Conservation (phyloP, 768 basidiomycete genomes). For the Udeniomyces megalosporus region DNA sequence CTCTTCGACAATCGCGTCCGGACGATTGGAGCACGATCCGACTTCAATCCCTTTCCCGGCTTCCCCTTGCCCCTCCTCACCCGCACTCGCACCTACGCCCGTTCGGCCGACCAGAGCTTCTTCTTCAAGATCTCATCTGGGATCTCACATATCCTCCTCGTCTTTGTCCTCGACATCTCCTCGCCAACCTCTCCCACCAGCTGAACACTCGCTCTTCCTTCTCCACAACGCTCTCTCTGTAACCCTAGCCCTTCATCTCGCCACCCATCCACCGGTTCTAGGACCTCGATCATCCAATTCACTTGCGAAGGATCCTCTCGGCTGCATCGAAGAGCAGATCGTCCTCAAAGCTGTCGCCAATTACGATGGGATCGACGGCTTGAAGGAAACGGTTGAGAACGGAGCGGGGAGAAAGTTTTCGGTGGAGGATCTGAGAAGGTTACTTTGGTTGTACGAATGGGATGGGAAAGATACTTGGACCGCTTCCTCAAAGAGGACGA, state of each 20-base stretch:
- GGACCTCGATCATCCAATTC: background rate
- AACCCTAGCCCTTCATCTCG: slow-evolving; percentile 5
- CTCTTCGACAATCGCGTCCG: no score
- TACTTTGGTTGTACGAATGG: slow-evolving; percentile 15
- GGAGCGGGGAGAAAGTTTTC: slow-evolving; percentile 9
- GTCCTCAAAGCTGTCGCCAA: slow-evolving; percentile 10
- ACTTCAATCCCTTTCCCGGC: no score
- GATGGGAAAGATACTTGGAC: background rate
- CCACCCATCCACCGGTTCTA: slow-evolving; percentile 5
- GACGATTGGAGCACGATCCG: no score
- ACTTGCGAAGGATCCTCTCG: background rate
- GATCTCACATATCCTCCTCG: no score
- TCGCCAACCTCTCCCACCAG: background rate
- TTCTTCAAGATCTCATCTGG: no score
- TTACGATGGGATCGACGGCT: slow-evolving; percentile 8
- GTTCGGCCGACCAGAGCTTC: no score
- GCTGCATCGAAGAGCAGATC: slow-evolving; percentile 1
- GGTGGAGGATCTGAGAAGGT: background rate
- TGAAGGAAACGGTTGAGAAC: slow-evolving; percentile 10
- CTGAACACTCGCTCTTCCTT: background rate
- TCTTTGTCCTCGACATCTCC: no score
- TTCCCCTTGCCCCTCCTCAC: no score
- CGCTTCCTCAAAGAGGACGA: no score
- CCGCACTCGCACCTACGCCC: no score
- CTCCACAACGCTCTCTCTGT: slow-evolving; percentile 2